A percentile compares a stretch with the other conserved stretches of the same genome.
phyloP scores from a whole-genome alignment of 345 rosid genomes.

The Lagerstroemia speciosa region DNA sequence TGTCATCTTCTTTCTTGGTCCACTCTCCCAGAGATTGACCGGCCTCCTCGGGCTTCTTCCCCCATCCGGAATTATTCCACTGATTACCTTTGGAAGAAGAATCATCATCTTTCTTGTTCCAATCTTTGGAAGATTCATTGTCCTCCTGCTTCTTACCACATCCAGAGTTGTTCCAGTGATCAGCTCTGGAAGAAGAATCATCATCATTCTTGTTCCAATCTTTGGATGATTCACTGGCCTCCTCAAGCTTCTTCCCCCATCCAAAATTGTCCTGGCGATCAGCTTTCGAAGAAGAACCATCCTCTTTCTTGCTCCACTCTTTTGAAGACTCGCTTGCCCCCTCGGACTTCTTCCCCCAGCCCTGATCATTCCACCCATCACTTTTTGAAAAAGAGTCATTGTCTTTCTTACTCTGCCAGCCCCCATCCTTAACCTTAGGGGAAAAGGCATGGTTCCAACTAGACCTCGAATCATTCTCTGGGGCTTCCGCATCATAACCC shows the following conservation, averaged over 20 bases:
- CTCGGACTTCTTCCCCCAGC: slow-evolving; percentile 5
- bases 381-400: neutral
- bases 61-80: neutral
- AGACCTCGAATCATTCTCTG: neutral
- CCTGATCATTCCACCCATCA: neutral
- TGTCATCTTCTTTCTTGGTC: neutral
- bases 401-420: neutral
- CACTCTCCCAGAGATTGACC: neutral
- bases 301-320: neutral
- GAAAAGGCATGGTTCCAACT: neutral
- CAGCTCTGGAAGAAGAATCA: neutral
- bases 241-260: neutral
- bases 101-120: neutral
- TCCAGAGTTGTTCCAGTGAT: neutral
- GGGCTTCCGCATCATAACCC: neutral
- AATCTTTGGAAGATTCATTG: neutral
- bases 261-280: neutral
- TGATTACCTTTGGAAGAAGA: neutral
- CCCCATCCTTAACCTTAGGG: neutral
- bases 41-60: neutral
- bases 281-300: neutral
- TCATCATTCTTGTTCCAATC: neutral
- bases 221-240: neutral
- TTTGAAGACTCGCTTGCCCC: neutral
- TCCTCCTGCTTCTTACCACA: slow-evolving; percentile 2